These are phyloP conservation scores for Podospora pseudocomata DNA, from an alignment of 495 filamentous ascomycete species.

Conservation along the genomic window DNA sequence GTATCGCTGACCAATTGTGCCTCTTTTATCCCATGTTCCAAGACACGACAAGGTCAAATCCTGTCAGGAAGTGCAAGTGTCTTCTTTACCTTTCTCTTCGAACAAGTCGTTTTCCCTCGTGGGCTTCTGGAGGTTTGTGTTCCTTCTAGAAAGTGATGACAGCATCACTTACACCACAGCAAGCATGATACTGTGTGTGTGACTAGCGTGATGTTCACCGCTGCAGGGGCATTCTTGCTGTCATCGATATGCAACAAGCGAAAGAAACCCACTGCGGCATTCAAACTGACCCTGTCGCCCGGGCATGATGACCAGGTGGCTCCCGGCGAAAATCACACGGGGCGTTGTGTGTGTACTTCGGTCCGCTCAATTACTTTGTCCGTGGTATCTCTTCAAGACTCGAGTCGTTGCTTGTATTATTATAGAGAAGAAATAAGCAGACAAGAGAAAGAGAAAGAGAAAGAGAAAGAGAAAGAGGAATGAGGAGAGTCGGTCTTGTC, in stretches of 20 bases:
- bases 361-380: neutral
- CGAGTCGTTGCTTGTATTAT: neutral
- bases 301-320: neutral
- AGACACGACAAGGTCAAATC: neutral
- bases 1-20: slow-evolving; percentile 3
- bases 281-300: neutral
- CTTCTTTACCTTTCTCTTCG: neutral
- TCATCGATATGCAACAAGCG: neutral
- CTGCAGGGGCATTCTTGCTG: neutral
- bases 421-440: too few species aligned
- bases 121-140: neutral
- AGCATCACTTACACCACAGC: neutral
- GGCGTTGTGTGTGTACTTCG: neutral
- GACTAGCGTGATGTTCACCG: neutral
- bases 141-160: neutral
- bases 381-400: neutral
- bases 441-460: too few species aligned
- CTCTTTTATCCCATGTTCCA: neutral
- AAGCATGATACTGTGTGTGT: neutral
- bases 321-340: neutral
- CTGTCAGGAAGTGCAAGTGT: neutral
- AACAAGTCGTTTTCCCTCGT: neutral
- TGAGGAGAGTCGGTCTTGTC: neutral
- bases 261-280: neutral
- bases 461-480: neutral